Evolutionary conservation across 768 basidiomycete genomes (phyloP), one percentile per base, ranked within the genome.

Genomic region (Hydnomerulius pinastri): DNA sequence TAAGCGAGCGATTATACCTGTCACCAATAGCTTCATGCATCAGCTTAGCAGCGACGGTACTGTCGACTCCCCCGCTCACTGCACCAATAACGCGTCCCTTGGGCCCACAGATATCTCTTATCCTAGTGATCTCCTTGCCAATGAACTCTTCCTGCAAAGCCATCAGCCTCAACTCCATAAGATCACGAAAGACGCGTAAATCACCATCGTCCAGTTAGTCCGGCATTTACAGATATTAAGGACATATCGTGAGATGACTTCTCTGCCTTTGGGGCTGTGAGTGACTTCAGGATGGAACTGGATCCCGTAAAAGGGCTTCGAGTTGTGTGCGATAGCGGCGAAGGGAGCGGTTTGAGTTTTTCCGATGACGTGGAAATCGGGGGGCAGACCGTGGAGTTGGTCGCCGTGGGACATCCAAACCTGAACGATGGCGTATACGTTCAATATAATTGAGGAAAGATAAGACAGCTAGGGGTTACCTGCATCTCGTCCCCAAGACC

Each of bases 341-440:
- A 77, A 98, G 0, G 96, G 96, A 0, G 96, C 94, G 1, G 86
- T 87, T 15, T 79, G 71, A 0, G 97, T 99, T 40, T 80, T 78
- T 6, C 93, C 96, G 58, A 98, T 91, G 57, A 88, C 81, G 62
- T 90, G 85, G 72, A 97, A 99, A 60, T 87, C 75, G 0, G 84
- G 71, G 13, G 96, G 97, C 2, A 88, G 80, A 42, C 77, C 81
- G 23, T 85, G 87, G 28, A 98, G 79, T 57, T 96, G 92, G 71
- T 98, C 97, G 10, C 95, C 94, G 66, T 99, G 97, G 15, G 96
- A 98, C 97, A 98, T 98, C 97, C 97, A 98, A 43, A 98, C 96
- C 96, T 98, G 54, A 33, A 23, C 13, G n/a, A 5, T 24, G 9
- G 40, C 36, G 4, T 20, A 32, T 30, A 43, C 12, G 36, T 35